Evolutionary conservation across 352 stramenopile genomes (phyloP).

Genomic region (Plasmopara halstedii): DNA sequence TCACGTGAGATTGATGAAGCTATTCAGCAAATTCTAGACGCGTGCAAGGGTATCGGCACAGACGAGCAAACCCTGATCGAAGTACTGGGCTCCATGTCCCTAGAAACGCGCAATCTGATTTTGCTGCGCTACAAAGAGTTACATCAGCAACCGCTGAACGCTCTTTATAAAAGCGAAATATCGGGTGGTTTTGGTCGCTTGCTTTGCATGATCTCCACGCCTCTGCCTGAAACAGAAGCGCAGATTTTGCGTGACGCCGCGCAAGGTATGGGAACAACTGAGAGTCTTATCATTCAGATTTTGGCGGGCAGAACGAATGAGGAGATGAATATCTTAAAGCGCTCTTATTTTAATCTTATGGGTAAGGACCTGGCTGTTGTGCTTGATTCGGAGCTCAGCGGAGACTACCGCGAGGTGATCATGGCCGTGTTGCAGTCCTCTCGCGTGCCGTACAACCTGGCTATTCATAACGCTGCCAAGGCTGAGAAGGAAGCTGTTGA

Average conservation of each 20-base stretch:
- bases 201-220: conserved; percentile 65
- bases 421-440: conserved; percentile 59
- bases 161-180: conserved; percentile 59
- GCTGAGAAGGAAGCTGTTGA: conserved; percentile 51
- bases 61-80: conserved; percentile 67
- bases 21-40: conserved; percentile 59
- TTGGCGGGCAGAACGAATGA: conserved; percentile 62
- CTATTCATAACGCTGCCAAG: conserved; percentile 55
- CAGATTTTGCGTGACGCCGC: conserved; percentile 58
- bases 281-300: conserved; percentile 64
- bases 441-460: conserved; percentile 43
- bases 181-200: conserved; percentile 66
- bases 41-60: conserved; percentile 61
- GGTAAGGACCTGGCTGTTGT: conserved; percentile 62
- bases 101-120: conserved; percentile 61
- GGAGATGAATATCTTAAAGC: conserved; percentile 77
- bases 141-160: conserved; percentile 45
- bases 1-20: conserved; percentile 48
- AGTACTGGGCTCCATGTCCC: conserved; percentile 61
- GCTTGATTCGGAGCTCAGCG: conserved; percentile 58
- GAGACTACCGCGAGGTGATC: conserved; percentile 68
- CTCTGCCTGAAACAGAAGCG: conserved; percentile 62
- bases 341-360: conserved; percentile 63
- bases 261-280: conserved; percentile 65
- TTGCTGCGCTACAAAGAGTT: conserved; percentile 62